Conservation (phyloP, 345 rosid species). For the Cardamine occulta region DNA sequence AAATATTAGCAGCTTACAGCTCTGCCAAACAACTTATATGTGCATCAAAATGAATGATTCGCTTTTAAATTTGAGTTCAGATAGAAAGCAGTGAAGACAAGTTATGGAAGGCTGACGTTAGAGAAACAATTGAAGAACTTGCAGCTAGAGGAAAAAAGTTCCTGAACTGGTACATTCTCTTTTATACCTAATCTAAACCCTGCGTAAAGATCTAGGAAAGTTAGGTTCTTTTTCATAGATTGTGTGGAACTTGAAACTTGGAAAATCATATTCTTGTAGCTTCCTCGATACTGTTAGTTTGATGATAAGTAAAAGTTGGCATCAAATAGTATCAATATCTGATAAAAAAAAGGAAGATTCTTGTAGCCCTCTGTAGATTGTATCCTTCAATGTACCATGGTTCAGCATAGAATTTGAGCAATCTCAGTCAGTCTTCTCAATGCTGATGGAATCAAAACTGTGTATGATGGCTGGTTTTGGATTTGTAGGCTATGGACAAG, state of each 20-base stretch:
- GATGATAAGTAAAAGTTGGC: slow-evolving; percentile 1
- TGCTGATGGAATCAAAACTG: slow-evolving; percentile 3
- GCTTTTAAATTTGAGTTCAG: slow-evolving; percentile 48
- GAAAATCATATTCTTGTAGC: not conserved
- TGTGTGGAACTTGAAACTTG: not conserved
- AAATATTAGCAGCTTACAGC: slow-evolving; percentile 15
- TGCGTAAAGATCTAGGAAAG: not conserved
- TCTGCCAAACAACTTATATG: not conserved
- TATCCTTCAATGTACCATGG: slow-evolving; percentile 2
- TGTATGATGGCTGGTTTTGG: slow-evolving; percentile 20
- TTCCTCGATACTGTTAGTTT: not conserved
- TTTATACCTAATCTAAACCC: not conserved
- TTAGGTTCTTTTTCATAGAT: not conserved
- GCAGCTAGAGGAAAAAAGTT: slow-evolving; percentile 78
- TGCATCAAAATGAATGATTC: slow-evolving; percentile 37
- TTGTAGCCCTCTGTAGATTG: slow-evolving; percentile 15
- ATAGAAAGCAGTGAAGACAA: slow-evolving; percentile 77
- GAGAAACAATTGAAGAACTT: slow-evolving; percentile 84
- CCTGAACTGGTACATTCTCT: slow-evolving; percentile 67
- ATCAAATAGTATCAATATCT: not conserved
- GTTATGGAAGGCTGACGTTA: slow-evolving; percentile 77
- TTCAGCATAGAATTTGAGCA: not conserved
- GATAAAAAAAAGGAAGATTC: not conserved
- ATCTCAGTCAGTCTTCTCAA: not conserved
- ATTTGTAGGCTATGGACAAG: slow-evolving; percentile 89